Conservation (phyloP, 176 grass and related monocot genomes). For the Cenchrus purpureus region DNA sequence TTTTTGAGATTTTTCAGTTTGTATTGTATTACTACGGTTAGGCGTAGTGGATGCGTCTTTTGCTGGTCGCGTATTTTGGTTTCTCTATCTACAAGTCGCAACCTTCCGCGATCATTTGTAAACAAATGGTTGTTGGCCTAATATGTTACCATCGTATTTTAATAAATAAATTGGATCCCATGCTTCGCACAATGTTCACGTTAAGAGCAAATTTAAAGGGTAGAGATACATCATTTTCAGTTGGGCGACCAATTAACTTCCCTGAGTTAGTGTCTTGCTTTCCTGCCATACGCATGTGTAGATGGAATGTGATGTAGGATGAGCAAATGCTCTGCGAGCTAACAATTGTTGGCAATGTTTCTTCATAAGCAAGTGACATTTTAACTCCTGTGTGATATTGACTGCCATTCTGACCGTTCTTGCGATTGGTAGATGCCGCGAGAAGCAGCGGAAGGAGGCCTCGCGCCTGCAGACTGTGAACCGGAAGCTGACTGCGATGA, state of each 20-base stretch:
- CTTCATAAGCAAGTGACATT: conserved; percentile 28
- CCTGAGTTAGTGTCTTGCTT: conserved; percentile 20
- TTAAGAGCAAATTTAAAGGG: conserved; percentile 33
- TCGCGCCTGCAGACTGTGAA: conserved; percentile 94
- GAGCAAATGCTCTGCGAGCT: conserved; percentile 2
- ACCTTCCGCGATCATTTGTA: neutral
- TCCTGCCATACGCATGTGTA: conserved; percentile 14
- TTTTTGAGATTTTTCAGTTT: neutral
- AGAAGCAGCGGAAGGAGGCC: conserved; percentile 96
- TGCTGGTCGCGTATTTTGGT: neutral
- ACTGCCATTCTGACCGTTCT: conserved; percentile 9
- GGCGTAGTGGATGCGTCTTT: neutral
- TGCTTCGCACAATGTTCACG: conserved; percentile 33
- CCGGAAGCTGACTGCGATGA: conserved; percentile 95
- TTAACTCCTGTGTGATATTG: conserved; percentile 22
- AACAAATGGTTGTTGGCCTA: neutral
- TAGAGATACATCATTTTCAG: conserved; percentile 39
- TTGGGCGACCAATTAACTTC: conserved; percentile 19
- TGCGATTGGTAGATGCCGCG: conserved; percentile 72
- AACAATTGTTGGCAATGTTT: conserved; percentile 8
- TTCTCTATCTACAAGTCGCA: neutral
- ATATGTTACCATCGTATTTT: neutral
- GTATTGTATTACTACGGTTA: neutral
- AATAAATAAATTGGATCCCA: conserved; percentile 7
- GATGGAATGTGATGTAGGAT: conserved; percentile 19